Evolutionary conservation across 441 rosid genomes (phyloP), one percentile per base, ranked within the genome.

Genomic region (Pelargonium fulgidum): DNA sequence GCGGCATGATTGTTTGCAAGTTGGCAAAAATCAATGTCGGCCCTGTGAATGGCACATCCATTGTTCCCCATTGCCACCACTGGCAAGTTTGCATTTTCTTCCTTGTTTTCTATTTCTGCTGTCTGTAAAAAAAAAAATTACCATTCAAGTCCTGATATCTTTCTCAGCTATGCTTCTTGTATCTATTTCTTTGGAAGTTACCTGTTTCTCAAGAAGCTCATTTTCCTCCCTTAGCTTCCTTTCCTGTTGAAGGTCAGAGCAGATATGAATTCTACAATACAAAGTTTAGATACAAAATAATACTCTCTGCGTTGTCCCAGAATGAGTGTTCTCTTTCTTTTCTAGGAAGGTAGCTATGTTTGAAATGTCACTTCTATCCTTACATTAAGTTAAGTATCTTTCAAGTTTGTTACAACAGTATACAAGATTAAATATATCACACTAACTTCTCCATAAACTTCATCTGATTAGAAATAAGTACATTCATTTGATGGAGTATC

Each of bases 221-320:
- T 85, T 81, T 69, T 83, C 84, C 67, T 74, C 79, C 67, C 47
- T 72, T 69, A 80, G 78, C 76, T 56, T 56, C 64, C 19, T 73
- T 68, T 79, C 83, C 86, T 85, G 82, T 33, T 67, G 16, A 0
- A 39, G 24, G 50, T 3, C 1, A n/a, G 12, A 56, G 50, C 41
- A 72, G 56, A 69, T 9, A 8, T 42, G 47, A 42, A 10, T 42
- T 42, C 11, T 10, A 8, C 12, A 8, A 42, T 7, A 42, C 47
- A 10, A 8, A 0, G 4, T 33, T 33, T 33, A 33, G 4, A 7
- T 33, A 33, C 39, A 33, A 33, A 33, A 33, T 3, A 33, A 33
- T 52, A 50, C 19, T 50, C 1, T 7, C 5, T 52, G 13, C 20
- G 1, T 29, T 3, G 36, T 2, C 4, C 36, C 3, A 2, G 4